A percentile compares a stretch with the other conserved stretches of the same genome.
Conservation (phyloP, 2,329 filamentous ascomycete species). For the Colletotrichum simmondsii region DNA sequence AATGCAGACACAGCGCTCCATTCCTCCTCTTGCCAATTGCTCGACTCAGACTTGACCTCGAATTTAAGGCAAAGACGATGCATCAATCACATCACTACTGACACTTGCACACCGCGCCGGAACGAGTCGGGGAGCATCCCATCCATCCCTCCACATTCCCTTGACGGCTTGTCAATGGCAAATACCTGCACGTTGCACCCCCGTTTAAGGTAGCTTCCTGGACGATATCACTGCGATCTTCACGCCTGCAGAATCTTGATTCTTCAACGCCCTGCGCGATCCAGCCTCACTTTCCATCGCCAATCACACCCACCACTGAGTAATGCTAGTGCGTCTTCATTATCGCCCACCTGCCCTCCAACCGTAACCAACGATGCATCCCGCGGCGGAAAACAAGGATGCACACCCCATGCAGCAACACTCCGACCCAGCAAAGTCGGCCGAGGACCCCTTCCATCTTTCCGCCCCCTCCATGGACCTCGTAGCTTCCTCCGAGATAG, state of each 20-base stretch:
- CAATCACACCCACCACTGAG: constrained; percentile 12
- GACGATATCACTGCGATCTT: not conserved
- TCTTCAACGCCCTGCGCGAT: constrained; percentile 3
- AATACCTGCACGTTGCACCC: not conserved
- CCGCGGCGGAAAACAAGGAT: constrained; percentile 1
- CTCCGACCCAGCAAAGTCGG: not conserved
- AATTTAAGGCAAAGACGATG: not conserved
- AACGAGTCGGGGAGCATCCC: not conserved
- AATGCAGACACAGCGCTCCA: not conserved
- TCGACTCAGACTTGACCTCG: not conserved
- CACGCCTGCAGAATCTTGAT: constrained; percentile 3
- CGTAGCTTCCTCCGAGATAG: constrained; percentile 21
- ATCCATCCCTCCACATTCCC: not conserved
- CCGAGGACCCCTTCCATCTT: not conserved
- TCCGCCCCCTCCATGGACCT: constrained; percentile 14
- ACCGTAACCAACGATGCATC: constrained; percentile 7
- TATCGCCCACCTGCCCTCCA: not conserved
- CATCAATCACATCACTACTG: not conserved
- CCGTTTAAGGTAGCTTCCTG: not conserved
- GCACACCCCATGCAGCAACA: not conserved
- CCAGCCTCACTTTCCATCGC: constrained; percentile 16
- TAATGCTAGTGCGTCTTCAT: constrained; percentile 19
- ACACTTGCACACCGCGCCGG: not conserved
- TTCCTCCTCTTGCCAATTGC: not conserved
- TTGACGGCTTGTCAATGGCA: not conserved